Base-by-base conservation (phyloP, 2,329 filamentous ascomycete genomes). In the Ophiostoma sp. region DNA sequence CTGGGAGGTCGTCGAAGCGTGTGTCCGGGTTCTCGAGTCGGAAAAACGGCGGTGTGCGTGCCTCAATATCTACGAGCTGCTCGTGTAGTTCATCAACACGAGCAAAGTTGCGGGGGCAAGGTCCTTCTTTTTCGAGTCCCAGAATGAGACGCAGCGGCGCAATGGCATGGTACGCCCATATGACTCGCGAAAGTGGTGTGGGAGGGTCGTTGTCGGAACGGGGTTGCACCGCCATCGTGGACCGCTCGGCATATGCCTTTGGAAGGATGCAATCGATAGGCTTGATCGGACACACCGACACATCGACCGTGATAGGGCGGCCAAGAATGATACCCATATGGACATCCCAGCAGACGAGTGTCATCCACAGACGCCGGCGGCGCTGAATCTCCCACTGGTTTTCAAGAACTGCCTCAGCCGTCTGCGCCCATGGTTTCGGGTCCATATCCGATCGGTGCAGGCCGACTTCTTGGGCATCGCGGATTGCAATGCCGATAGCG, bases 401-500 rank as follows among this genome's bases (percentile, higher is more conserved):
- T 69, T 85, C 81, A 16, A 87, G 76, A 2, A 82, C 76, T 44
- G 81, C 80, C 69, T 84, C 83, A 5, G 80, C 75, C 52, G 79
- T 81, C 52, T 80, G 76, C 47, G 81, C 76, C 14, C 75, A 76
- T 2, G 83, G 81, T 65, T 81, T 80, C 0, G 83, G 83, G 71
- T 86, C 84, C 41, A 82, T 76, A 47, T 77, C 79, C 70, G 85
- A 82, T 12, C 82, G 80, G 71, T 89, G 83, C 72, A 89, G 77
- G 12, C 85, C 86, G 55, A 88, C 81, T 72, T 88, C 86, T 73
- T 88, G 86, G 0, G 85, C 86, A 73, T 88, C 85, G 55, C 84
- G 79, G 68, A 88, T 87, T 0, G 84, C 82, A 36, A 81, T 79
- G 0, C 84, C 83, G 42, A 88, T 78, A 1, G 80, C 79, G 73